phyloP scores from a whole-genome alignment of 164 flowering plant genomes.

The Pachysandra terminalis region DNA sequence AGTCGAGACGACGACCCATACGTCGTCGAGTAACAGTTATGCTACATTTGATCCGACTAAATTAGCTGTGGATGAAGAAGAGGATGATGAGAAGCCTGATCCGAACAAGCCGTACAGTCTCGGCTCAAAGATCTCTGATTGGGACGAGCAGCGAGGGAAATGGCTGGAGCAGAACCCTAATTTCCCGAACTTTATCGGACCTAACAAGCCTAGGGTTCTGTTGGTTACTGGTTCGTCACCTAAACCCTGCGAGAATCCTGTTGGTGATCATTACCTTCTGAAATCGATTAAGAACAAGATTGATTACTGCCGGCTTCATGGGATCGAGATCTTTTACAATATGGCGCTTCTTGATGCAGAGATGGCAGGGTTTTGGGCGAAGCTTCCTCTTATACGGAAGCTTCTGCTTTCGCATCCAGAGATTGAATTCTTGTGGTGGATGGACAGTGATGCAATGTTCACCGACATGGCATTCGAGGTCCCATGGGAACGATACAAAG shows the following conservation, averaged over 20 bases:
- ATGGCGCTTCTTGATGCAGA: slow-evolving; percentile 73
- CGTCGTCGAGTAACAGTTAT: slow-evolving; percentile 25
- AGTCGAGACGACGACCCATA: slow-evolving; percentile 19
- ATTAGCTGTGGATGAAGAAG: slow-evolving; percentile 39
- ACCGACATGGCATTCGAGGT: slow-evolving; percentile 85
- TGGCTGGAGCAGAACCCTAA: slow-evolving; percentile 54
- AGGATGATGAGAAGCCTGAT: slow-evolving; percentile 43
- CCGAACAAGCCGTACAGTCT: slow-evolving; percentile 49
- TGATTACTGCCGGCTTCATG: slow-evolving; percentile 73
- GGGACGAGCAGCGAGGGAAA: slow-evolving; percentile 59
- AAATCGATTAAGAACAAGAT: slow-evolving; percentile 79
- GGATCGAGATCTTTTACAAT: slow-evolving; percentile 69
- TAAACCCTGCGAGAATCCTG: slow-evolving; percentile 75
- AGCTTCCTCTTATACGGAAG: slow-evolving; percentile 62
- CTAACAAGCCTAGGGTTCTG: slow-evolving; percentile 60
- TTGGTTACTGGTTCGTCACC: slow-evolving; percentile 81
- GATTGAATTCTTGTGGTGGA: slow-evolving; percentile 82
- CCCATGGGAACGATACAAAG: slow-evolving; percentile 73
- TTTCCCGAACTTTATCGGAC: slow-evolving; percentile 48
- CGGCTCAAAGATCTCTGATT: slow-evolving; percentile 67
- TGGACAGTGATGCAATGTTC: slow-evolving; percentile 88
- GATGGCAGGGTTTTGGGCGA: slow-evolving; percentile 87
- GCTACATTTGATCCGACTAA: slow-evolving; percentile 40
- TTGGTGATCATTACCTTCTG: slow-evolving; percentile 74
- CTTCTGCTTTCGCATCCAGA: slow-evolving; percentile 71